These are phyloP conservation scores for Pascua sp. DNA, from an alignment of 1,284 basidiomycete genomes.

Conservation along the genomic window DNA sequence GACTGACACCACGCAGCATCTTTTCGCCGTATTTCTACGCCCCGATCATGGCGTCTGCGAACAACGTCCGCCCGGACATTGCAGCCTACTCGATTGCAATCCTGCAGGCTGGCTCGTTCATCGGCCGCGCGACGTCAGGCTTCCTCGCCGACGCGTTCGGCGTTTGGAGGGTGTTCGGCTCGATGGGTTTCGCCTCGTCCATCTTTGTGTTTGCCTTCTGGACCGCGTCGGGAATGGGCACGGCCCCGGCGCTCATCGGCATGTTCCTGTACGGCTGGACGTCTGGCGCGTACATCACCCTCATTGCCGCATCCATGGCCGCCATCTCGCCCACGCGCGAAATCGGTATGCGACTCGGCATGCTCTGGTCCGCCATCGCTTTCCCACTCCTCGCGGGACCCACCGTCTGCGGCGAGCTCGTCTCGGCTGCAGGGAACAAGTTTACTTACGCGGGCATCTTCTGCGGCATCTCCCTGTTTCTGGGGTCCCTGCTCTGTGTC, in stretches of 20 bases:
- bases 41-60: slow-evolving; percentile 6
- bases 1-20: slow-evolving; percentile 3
- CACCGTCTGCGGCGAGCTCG: slow-evolving; percentile 27
- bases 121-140: slow-evolving; percentile 22
- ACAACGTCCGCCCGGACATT: slow-evolving; percentile 6
- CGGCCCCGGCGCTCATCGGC: slow-evolving; percentile 29
- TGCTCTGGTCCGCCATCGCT: slow-evolving; percentile 39
- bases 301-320: slow-evolving; percentile 31
- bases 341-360: slow-evolving; percentile 43
- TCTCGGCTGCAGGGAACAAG: neutral
- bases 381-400: slow-evolving; percentile 26
- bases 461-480: slow-evolving; percentile 27
- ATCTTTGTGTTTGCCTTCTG: slow-evolving; percentile 24
- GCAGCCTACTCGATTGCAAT: slow-evolving; percentile 23
- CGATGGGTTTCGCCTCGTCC: slow-evolving; percentile 13
- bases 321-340: slow-evolving; percentile 10
- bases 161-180: slow-evolving; percentile 21
- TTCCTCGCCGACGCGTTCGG: slow-evolving; percentile 24
- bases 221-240: slow-evolving; percentile 5
- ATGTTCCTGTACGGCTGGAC: slow-evolving; percentile 36
- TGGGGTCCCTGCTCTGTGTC: slow-evolving; percentile 1
- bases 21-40: slow-evolving; percentile 20
- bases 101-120: slow-evolving; percentile 27
- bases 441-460: slow-evolving; percentile 39
- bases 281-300: slow-evolving; percentile 41